Conservation (phyloP, 2,329 filamentous ascomycete genomes). For the Aspergillus bombycis region DNA sequence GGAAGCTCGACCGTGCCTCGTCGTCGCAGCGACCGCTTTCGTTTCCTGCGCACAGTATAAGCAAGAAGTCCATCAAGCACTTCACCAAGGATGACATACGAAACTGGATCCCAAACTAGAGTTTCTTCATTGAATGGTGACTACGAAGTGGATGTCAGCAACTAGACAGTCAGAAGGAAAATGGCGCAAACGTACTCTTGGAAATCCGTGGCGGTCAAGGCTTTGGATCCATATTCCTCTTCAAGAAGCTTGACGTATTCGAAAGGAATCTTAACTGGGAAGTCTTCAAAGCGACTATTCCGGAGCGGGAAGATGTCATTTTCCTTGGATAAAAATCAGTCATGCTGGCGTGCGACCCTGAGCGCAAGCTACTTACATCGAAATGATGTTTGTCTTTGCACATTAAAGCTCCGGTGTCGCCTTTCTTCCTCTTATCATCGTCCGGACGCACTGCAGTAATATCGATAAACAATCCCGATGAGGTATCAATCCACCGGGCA, state of each 20-base stretch:
- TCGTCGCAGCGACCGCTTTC: slow-evolving; percentile 14
- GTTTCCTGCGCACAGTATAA: slow-evolving; percentile 4
- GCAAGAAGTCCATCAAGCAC: neutral
- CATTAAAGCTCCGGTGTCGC: slow-evolving; percentile 50
- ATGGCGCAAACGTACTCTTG: slow-evolving; percentile 36
- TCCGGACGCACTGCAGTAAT: slow-evolving; percentile 61
- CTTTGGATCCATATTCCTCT: slow-evolving; percentile 57
- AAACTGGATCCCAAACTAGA: slow-evolving; percentile 33
- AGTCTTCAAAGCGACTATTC: slow-evolving; percentile 57
- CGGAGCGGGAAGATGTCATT: slow-evolving; percentile 62
- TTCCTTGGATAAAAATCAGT: slow-evolving; percentile 29
- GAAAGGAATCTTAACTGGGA: slow-evolving; percentile 59
- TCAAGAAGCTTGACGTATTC: slow-evolving; percentile 57
- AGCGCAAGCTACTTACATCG: slow-evolving; percentile 32
- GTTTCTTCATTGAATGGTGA: slow-evolving; percentile 36
- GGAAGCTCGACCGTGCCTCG: slow-evolving; percentile 8
- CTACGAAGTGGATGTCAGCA: slow-evolving; percentile 21
- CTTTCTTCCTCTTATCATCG: slow-evolving; percentile 40
- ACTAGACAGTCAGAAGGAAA: neutral
- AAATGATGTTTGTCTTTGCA: slow-evolving; percentile 63
- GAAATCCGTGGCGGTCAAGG: slow-evolving; percentile 52
- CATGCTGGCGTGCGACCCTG: neutral
- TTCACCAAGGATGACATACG: slow-evolving; percentile 11
- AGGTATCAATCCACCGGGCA: slow-evolving; percentile 63
- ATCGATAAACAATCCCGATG: slow-evolving; percentile 64